Base-by-base conservation (phyloP, 305 asterid genomes). In the Fraxinus angustifolia region DNA sequence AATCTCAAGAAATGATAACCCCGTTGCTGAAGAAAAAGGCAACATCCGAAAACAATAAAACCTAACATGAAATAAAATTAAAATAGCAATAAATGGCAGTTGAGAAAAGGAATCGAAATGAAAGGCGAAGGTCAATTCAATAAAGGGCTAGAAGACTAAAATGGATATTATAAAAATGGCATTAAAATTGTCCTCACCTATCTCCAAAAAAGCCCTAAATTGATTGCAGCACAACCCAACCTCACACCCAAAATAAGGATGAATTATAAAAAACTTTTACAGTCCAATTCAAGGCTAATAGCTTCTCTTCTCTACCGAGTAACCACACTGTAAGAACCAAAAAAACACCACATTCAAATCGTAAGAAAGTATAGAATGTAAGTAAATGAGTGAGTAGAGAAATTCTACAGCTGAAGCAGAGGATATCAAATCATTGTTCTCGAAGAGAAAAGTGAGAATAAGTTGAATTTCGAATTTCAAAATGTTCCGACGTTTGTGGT, bases 81-180 rank as follows among this genome's bases (percentile, higher is more conserved):
- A 3, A 28, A 67, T 11, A 28, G 73, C 73, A 65, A 67, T 21
- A 78, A 77, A 56, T 30, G 80, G 31, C 30, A 76, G 36, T 30
- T 53, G 21, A 33, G 16, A 76, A 67, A 26, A 67, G 73, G 19
- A 67, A 65, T 11, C 34, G 35, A 8, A 26, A 65, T 8, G 73
- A 65, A 26, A 65, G 87, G 87, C 65, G 84, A 88, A 79, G 86
- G 87, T 73, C 79, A 50, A 77, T 79, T 78, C 83, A 85, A 79
- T 76, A 58, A 17, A 79, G 77, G 4, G 33, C 78, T 62, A 82
- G 80, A 74, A 88, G 78, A 19, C 60, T 30, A 62, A 12, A 62
- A 48, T 78, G 65, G 56, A 53, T 36, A 53, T 53, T 53, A 0
- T 0, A 36, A 36, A 35, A 30, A 38, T 65, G 73, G 42, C 73